Evolutionary conservation across 108 stramenopile species (phyloP).

Genomic region (Pseudonitzschia delicatissima): DNA sequence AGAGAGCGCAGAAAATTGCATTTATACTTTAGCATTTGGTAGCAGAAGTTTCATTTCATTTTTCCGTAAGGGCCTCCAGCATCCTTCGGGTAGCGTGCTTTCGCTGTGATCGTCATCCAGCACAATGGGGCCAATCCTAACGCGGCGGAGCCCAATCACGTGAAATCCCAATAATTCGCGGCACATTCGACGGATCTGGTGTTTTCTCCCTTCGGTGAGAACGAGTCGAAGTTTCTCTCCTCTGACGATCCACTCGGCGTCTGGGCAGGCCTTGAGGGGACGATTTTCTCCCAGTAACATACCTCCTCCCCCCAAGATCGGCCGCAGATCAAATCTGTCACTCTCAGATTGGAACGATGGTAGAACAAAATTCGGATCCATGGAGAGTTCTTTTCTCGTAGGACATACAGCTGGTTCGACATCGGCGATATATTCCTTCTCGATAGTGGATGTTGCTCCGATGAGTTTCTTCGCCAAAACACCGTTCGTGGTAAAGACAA

Average conservation of each 20-base stretch:
- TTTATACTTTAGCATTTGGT: too few relatives aligned
- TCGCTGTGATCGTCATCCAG: constrained; percentile 5
- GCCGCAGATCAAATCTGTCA: constrained; percentile 37
- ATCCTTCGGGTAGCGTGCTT: constrained; percentile 19
- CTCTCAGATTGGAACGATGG: constrained; percentile 12
- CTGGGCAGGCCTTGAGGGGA: constrained; percentile 48
- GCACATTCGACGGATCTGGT: constrained; percentile 79
- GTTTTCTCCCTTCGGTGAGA: constrained; percentile 69
- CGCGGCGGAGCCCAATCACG: constrained; percentile 51
- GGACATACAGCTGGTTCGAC: constrained; percentile 42
- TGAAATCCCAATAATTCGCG: constrained; percentile 65
- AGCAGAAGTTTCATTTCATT: constrained; percentile 27
- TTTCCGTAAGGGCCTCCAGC: constrained; percentile 29
- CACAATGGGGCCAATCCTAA: constrained; percentile 60
- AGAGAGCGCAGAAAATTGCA: too few relatives aligned
- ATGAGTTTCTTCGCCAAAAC: constrained; percentile 66
- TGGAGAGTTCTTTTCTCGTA: constrained; percentile 38
- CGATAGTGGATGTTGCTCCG: constrained; percentile 35
- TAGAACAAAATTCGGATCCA: constrained; percentile 26
- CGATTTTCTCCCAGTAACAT: constrained; percentile 35
- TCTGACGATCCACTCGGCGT: constrained; percentile 51
- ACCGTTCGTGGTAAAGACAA: constrained; percentile 70
- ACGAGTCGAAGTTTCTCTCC: constrained; percentile 50
- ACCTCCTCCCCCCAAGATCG: constrained; percentile 40
- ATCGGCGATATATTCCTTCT: constrained; percentile 80